Conservation (phyloP, 305 asterid genomes). For the Solanum hybrid region DNA sequence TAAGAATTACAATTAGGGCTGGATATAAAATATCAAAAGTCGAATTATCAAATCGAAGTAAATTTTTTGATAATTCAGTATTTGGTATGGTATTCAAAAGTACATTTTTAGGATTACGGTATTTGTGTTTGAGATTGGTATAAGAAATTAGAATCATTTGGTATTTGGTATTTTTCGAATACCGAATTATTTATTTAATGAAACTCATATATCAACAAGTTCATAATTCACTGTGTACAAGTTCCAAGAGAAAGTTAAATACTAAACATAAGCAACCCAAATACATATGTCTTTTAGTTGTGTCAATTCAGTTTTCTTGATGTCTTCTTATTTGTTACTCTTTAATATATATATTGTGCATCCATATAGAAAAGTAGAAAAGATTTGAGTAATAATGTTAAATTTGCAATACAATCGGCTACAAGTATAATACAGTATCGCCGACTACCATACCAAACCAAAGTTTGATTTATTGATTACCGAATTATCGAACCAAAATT, state of each 20-base stretch:
- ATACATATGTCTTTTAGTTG: no score
- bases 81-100: not conserved
- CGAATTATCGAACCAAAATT: no score
- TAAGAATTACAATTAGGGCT: not conserved
- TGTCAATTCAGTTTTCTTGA: no score
- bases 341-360: not conserved
- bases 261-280: no score
- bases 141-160: not conserved
- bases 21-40: not conserved
- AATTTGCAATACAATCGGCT: not conserved
- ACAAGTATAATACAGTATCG: not conserved
- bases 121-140: not conserved
- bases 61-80: no score
- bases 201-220: no score
- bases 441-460: not conserved
- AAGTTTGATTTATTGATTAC: not conserved
- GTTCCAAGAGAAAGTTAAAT: not conserved
- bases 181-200: not conserved
- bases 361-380: not conserved
- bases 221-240: not conserved
- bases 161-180: not conserved
- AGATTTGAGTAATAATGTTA: not conserved
- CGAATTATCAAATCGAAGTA: not conserved
- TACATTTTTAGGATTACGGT: not conserved
- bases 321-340: no score